phyloP scores from a whole-genome alignment of 2,329 filamentous ascomycete genomes.

The Aureobasidium uvarum region DNA sequence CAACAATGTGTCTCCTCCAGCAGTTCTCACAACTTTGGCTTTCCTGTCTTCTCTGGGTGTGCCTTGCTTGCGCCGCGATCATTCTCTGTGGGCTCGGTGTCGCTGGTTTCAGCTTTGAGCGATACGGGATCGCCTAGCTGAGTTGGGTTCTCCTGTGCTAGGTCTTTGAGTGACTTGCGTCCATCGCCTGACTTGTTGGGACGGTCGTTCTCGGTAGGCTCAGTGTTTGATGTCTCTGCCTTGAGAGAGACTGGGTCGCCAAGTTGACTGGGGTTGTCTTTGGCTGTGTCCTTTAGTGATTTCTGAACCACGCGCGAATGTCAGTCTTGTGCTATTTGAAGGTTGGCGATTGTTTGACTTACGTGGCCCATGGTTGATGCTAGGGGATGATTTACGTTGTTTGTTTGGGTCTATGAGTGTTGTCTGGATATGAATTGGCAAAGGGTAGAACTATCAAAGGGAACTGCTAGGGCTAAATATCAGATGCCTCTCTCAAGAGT shows the following conservation, averaged over 20 bases:
- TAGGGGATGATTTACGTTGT: not conserved
- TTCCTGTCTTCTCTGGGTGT: slow-evolving; percentile 31
- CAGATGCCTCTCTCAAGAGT: not conserved
- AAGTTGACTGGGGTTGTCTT: slow-evolving; percentile 37
- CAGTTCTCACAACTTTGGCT: slow-evolving; percentile 36
- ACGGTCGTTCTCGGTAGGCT: slow-evolving; percentile 34
- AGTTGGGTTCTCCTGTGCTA: slow-evolving; percentile 34
- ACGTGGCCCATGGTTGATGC: slow-evolving; percentile 9
- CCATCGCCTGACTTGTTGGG: slow-evolving; percentile 28
- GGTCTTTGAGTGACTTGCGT: slow-evolving; percentile 33
- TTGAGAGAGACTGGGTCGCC: slow-evolving; percentile 41
- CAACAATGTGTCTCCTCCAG: not conserved
- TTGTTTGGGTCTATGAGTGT: not conserved
- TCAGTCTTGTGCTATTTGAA: too few species aligned
- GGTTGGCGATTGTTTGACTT: not conserved
- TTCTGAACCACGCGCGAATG: not conserved
- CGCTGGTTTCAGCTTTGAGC: slow-evolving; percentile 35
- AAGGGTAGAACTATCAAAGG: not conserved
- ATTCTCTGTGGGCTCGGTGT: slow-evolving; percentile 37
- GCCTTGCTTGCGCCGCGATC: slow-evolving; percentile 36
- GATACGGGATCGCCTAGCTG: slow-evolving; percentile 35
- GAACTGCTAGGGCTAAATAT: slow-evolving; percentile 1
- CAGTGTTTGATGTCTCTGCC: slow-evolving; percentile 38
- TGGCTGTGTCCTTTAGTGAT: slow-evolving; percentile 31
- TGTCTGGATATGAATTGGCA: not conserved